Conservation (phyloP, 176 grass and related monocot genomes). For the Poa pratensis region DNA sequence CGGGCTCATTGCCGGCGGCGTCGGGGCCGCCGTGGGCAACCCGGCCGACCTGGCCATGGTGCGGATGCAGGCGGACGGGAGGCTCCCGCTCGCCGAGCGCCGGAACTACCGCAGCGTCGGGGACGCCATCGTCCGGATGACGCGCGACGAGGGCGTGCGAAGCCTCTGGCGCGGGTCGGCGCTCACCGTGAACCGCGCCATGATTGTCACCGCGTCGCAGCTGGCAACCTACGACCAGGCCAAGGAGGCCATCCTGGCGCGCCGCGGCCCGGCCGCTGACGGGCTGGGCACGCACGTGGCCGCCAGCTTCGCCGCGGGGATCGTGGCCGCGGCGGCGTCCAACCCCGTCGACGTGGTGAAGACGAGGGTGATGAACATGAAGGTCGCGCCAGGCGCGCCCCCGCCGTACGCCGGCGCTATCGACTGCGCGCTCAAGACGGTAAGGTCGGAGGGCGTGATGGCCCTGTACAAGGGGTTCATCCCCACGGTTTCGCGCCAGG, state of each 20-base stretch:
- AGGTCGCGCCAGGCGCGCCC: constrained; percentile 59
- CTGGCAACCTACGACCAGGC: constrained; percentile 88
- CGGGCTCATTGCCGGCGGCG: constrained; percentile 72
- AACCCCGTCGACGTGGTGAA: constrained; percentile 88
- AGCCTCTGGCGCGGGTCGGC: constrained; percentile 84
- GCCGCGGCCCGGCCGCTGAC: constrained; percentile 48
- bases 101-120: constrained; percentile 83
- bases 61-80: constrained; percentile 93
- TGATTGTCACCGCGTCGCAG: constrained; percentile 93
- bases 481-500: constrained; percentile 90
- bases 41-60: constrained; percentile 97
- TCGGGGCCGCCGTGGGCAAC: constrained; percentile 88
- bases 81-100: constrained; percentile 76
- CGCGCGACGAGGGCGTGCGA: constrained; percentile 69
- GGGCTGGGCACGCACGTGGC: constrained; percentile 78
- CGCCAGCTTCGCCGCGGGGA: constrained; percentile 72
- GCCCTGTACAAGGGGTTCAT: constrained; percentile 95
- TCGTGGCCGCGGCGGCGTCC: constrained; percentile 69
- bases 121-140: constrained; percentile 79
- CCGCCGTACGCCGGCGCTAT: constrained; percentile 79
- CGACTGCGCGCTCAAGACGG: constrained; percentile 85
- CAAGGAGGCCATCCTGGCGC: constrained; percentile 82
- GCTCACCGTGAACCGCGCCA: constrained; percentile 87
- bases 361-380: constrained; percentile 95
- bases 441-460: constrained; percentile 70